Base-by-base conservation (phyloP, 176 grass and related monocot species). In the Lolium perenne region DNA sequence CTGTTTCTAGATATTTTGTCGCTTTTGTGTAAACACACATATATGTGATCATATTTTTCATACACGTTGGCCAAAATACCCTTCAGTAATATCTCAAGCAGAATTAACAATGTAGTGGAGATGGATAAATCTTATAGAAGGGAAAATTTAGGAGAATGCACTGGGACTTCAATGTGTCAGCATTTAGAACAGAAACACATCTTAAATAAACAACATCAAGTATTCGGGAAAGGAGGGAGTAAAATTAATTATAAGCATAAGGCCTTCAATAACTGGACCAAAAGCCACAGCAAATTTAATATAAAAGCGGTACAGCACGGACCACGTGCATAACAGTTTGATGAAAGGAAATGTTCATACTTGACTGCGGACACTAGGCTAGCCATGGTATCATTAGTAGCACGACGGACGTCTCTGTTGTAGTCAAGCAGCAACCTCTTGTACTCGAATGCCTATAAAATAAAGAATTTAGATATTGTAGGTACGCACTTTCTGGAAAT, bases 351-450 rank as follows among this genome's bases (percentile, higher is more conserved):
- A 73, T 83, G 78, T 15, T 41, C 82, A 86, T 88, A 98, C 96
- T 91, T 94, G 86, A 98, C 81, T 62, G 86, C 73, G 50, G 62
- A 94, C 41, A 95, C 91, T 70, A 95, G 91, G 75, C 83, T 90
- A 75, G 90, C 82, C 96, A 98, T 98, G 74, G 91, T 89, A 54
- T 95, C 96, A 71, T 92, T 92, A 47, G 93, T 98, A 87, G 93
- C 85, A 74, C 91, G 90, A 38, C 96, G 96, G 82, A 95, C 96
- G 10, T 98, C 96, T 90, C 96, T 93, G 69, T 98, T 95, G 71
- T 95, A 98, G 78, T 98, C 96, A 81, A 92, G 91, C 63, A 95
- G 86, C 70, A 98, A 71, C 72, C 78, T 90, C 87, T 92, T 98
- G 85, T 98, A 98, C 86, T 98, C 96, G 55, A 98, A 98, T 87